Conservation (phyloP, 1,284 basidiomycete species). For the Chiua sp. region DNA sequence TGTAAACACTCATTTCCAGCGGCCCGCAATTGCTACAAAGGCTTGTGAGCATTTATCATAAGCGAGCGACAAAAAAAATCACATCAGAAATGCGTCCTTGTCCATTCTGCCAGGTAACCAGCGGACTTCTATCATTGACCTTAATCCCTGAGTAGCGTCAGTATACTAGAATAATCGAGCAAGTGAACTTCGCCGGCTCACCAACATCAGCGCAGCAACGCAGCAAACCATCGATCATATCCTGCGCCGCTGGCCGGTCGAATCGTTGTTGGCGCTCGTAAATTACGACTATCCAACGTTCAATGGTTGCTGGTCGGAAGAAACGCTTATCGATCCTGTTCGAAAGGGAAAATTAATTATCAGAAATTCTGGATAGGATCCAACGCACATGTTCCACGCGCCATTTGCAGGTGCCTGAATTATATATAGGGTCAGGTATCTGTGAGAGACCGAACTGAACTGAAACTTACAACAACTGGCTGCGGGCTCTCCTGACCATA, state of each 20-base stretch:
- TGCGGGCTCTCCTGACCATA: conserved; percentile 61
- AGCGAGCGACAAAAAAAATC: conserved; percentile 10
- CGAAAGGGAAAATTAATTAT: conserved; percentile 3
- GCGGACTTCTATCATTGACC: conserved; percentile 46
- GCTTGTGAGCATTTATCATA: conserved; percentile 3
- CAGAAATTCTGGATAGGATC: not conserved
- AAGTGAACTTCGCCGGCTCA: conserved; percentile 38
- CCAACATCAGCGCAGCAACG: conserved; percentile 58
- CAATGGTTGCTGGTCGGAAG: conserved; percentile 54
- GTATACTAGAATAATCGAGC: not conserved
- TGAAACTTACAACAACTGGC: conserved; percentile 53
- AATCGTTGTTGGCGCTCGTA: conserved; percentile 66
- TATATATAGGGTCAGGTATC: not conserved
- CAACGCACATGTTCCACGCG: conserved; percentile 68
- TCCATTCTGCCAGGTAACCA: conserved; percentile 56
- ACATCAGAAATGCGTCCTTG: conserved; percentile 59
- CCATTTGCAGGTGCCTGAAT: conserved; percentile 63
- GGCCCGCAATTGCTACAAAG: conserved; percentile 49
- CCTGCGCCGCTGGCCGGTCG: conserved; percentile 44
- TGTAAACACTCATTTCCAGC: conserved; percentile 50
- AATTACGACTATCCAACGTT: conserved; percentile 65
- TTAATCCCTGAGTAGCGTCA: conserved; percentile 50
- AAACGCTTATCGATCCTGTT: conserved; percentile 70
- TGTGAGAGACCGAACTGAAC: not conserved
- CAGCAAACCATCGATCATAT: conserved; percentile 57